phyloP scores from a whole-genome alignment of 306 rosid genomes.

The Acacia confusa region DNA sequence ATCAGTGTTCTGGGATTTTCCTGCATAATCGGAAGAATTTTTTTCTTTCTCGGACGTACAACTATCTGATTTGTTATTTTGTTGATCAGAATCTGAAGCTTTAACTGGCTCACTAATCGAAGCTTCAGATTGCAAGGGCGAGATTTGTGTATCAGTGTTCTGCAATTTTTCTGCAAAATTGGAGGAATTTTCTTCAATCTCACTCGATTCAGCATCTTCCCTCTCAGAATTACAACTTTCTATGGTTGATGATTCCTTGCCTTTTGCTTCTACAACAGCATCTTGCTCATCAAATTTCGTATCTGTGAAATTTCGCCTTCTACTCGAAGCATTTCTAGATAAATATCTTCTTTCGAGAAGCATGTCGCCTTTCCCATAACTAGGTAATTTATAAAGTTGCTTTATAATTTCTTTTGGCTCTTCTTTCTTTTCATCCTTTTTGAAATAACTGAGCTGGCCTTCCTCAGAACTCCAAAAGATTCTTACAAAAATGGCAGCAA shows the following conservation, averaged over 20 bases:
- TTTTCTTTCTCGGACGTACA: not conserved
- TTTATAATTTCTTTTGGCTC: slow-evolving; percentile 23
- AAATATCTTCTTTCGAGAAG: slow-evolving; percentile 37
- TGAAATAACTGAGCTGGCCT: slow-evolving; percentile 37
- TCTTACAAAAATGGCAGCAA: slow-evolving; percentile 51
- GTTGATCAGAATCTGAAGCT: slow-evolving; percentile 2
- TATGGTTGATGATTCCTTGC: slow-evolving; percentile 17
- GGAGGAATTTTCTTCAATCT: slow-evolving; percentile 37
- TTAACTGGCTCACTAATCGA: slow-evolving; percentile 32
- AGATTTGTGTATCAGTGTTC: slow-evolving; percentile 4
- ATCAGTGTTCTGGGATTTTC: not conserved
- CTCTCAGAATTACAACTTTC: slow-evolving; percentile 20
- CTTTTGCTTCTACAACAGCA: slow-evolving; percentile 29
- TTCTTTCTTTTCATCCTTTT: slow-evolving; percentile 22
- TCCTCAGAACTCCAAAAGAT: slow-evolving; percentile 76
- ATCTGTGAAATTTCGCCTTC: slow-evolving; percentile 45
- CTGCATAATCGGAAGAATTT: not conserved
- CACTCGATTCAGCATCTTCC: slow-evolving; percentile 2
- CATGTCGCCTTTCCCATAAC: slow-evolving; percentile 1
- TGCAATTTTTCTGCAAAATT: slow-evolving; percentile 9
- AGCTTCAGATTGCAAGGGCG: slow-evolving; percentile 37
- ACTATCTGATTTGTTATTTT: not conserved
- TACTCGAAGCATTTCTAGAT: slow-evolving; percentile 45
- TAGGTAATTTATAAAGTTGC: not conserved
- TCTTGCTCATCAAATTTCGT: slow-evolving; percentile 44